Base-by-base conservation (phyloP, 768 basidiomycete genomes). In the Kwoniella newhampshirensis region DNA sequence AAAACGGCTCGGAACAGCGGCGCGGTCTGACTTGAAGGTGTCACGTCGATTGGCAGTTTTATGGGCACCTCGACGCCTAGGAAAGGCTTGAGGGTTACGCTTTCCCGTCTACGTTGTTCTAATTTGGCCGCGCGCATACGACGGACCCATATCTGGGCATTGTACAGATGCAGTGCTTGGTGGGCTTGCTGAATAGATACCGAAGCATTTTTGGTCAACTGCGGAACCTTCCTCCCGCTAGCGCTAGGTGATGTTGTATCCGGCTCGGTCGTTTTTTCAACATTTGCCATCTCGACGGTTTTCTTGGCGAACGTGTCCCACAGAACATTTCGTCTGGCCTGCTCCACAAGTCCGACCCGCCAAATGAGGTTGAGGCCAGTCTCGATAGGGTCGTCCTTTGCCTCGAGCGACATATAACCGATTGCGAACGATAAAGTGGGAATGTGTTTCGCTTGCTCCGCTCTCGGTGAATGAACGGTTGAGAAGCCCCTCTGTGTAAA, bases 321-420 rank as follows among this genome's bases (percentile, higher is more conserved):
- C 0, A 91, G 83, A 47, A 85, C 87, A 42, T 85, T 75, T 27
- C 92, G 80, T 13, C 83, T 81, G 49, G 81, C 82, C 37, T 86
- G 85, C 45, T 91, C 91, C 36, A 84, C 82, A 35, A 82, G 77
- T 0, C 90, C 91, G 45, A 84, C 82, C 57, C 83, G 80, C 81
- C 84, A 88, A 27, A 90, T 87, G 8, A 87, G 79, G 32, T 84
- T 87, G 18, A 96, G 77, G 57, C 81, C 83, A 15, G 83, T 81
- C 75, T 98, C 93, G 54, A 96, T 84, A 1, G 86, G 83, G 65
- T 91, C 88, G 73, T 98, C 93, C 21, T 85, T 83, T 23, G 85
- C 85, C 75, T 96, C 91, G 8, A 89, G 67, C 45, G 83, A 84
- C 30, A 94, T 67, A 41, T 80, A 80, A n/a, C 81, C 79, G 47